Percentiles rank a stretch among this genome's conserved stretches.
These are phyloP conservation scores for Phoma herbarum DNA, from an alignment of 2,329 filamentous ascomycete genomes.

Conservation along the genomic window DNA sequence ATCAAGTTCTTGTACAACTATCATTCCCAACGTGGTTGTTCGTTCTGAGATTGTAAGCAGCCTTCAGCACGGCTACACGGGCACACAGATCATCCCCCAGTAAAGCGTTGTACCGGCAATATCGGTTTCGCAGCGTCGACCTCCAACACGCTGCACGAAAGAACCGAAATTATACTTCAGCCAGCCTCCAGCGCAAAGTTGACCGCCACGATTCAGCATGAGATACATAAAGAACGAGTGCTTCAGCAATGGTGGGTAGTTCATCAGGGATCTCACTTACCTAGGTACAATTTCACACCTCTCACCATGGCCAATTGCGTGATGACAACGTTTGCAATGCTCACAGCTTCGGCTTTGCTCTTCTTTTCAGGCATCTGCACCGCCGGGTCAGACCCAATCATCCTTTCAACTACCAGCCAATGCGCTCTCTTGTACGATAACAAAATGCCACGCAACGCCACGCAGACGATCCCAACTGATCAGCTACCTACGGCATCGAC, in stretches of 20 bases:
- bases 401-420: background rate
- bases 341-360: background rate
- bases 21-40: background rate
- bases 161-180: background rate
- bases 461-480: background rate
- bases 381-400: background rate
- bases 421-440: background rate
- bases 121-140: background rate
- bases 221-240: background rate
- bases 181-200: background rate
- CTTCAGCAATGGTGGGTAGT: background rate
- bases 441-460: background rate
- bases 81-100: no score
- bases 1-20: background rate
- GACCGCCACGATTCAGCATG: background rate
- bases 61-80: background rate
- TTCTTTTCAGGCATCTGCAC: background rate
- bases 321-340: background rate
- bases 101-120: background rate
- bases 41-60: conserved; percentile 1
- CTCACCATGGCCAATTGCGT: background rate
- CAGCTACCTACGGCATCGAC: background rate
- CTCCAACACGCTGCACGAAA: background rate
- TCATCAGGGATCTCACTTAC: background rate
- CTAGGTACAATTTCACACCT: no score